Evolutionary conservation across 2,329 filamentous ascomycete genomes (phyloP).

Genomic region (Neopestalotiopsis rosae): DNA sequence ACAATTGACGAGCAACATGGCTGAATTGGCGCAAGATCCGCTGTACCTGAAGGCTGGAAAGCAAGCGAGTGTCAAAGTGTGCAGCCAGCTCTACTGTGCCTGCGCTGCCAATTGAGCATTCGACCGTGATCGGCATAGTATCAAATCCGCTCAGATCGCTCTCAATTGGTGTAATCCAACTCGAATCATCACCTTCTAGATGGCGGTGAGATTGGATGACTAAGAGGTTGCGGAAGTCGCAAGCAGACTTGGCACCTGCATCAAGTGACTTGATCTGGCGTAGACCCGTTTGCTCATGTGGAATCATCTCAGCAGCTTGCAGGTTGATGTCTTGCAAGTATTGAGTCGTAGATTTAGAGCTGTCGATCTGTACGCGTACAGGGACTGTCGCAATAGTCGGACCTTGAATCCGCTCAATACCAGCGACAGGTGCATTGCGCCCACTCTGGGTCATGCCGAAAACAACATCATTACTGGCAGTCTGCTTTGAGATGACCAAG

Average conservation of each 20-base stretch:
- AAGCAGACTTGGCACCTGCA: conserved; percentile 6
- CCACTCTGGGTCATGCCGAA: conserved; percentile 49
- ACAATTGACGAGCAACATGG: conserved; percentile 22
- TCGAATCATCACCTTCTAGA: not conserved
- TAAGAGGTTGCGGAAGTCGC: conserved; percentile 39
- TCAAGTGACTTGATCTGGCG: conserved; percentile 15
- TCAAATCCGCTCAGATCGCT: conserved; percentile 8
- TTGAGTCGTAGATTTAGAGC: conserved; percentile 31
- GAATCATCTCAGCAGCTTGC: conserved; percentile 46
- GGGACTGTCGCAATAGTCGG: conserved; percentile 48
- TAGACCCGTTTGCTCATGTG: conserved; percentile 48
- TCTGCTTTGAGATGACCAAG: conserved; percentile 40
- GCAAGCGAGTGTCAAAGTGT: conserved; percentile 8
- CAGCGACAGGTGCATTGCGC: conserved; percentile 29
- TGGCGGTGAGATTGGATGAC: conserved; percentile 38
- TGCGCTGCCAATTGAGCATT: conserved; percentile 7
- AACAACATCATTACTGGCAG: conserved; percentile 41
- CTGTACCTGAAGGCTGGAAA: conserved; percentile 17
- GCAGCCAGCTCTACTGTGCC: not conserved
- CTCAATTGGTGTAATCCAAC: conserved; percentile 2
- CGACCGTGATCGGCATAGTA: conserved; percentile 12
- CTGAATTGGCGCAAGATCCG: conserved; percentile 20
- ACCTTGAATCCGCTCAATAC: conserved; percentile 27
- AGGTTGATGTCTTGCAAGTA: conserved; percentile 16
- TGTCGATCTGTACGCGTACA: conserved; percentile 39